Evolutionary conservation across 306 rosid genomes (phyloP).

Genomic region (Hylodesmum podocarpum): DNA sequence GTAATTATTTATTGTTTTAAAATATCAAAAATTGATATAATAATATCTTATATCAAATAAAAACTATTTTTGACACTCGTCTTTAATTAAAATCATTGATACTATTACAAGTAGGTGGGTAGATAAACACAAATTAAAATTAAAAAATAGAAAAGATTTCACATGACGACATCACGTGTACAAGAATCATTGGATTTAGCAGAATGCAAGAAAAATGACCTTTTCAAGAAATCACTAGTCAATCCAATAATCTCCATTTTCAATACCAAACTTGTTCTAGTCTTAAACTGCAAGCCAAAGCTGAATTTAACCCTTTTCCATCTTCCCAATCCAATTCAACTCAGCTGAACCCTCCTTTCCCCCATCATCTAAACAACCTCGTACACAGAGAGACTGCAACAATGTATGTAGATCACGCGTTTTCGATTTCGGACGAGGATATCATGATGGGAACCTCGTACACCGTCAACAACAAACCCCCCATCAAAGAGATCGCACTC

Average conservation of each 20-base stretch:
- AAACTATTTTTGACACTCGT: too few species aligned
- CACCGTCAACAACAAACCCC: constrained; percentile 79
- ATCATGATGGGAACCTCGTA: constrained; percentile 82
- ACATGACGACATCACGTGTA: background rate
- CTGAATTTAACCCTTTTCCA: too few species aligned
- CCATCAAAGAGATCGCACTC: constrained; percentile 92
- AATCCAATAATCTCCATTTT: background rate
- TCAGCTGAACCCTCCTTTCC: too few species aligned
- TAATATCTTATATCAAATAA: too few species aligned
- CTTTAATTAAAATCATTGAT: too few species aligned
- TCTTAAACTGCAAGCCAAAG: constrained; percentile 25
- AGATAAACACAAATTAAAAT: background rate
- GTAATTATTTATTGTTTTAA: too few species aligned
- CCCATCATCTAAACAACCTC: background rate
- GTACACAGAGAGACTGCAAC: background rate
- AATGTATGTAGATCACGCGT: constrained; percentile 96
- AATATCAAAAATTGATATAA: too few species aligned
- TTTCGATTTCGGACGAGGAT: constrained; percentile 94
- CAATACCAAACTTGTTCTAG: background rate
- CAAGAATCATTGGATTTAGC: background rate
- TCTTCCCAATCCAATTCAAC: too few species aligned
- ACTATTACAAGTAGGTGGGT: background rate
- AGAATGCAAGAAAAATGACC: background rate
- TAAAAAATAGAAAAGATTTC: background rate
- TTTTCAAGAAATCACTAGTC: background rate